Conservation (phyloP, 805 yeast species). For the Barnettozyma vustinii region DNA sequence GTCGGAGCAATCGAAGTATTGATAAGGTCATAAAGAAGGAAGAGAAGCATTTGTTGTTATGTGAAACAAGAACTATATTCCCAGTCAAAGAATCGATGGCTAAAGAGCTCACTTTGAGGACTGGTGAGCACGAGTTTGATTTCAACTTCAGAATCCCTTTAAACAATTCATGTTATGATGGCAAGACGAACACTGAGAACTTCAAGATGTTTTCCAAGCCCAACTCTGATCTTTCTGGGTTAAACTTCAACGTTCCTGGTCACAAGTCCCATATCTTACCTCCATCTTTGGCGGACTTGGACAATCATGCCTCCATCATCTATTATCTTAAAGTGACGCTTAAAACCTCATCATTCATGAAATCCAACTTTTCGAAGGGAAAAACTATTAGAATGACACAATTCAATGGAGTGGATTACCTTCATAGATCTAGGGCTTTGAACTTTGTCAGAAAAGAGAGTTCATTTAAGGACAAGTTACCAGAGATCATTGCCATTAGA, state of each 20-base stretch:
- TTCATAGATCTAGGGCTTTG: slow-evolving; percentile 32
- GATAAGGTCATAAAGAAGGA: slow-evolving; percentile 4
- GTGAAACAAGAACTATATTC: slow-evolving; percentile 42
- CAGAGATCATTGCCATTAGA: slow-evolving; percentile 38
- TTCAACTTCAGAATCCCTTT: slow-evolving; percentile 24
- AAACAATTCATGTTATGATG: slow-evolving; percentile 43
- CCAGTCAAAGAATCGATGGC: slow-evolving; percentile 41
- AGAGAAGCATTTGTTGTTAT: slow-evolving; percentile 35
- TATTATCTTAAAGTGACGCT: slow-evolving; percentile 60
- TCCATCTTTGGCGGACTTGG: slow-evolving; percentile 4
- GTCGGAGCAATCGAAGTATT: slow-evolving; percentile 9
- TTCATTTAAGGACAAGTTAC: slow-evolving; percentile 34
- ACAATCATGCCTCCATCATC: background rate
- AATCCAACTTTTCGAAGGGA: slow-evolving; percentile 38
- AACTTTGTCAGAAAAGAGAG: slow-evolving; percentile 42
- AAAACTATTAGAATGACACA: slow-evolving; percentile 16
- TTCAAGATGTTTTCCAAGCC: background rate
- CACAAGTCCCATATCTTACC: slow-evolving; percentile 23
- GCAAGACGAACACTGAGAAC: slow-evolving; percentile 27
- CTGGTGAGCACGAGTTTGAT: slow-evolving; percentile 46
- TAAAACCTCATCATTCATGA: slow-evolving; percentile 45
- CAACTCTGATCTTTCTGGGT: background rate
- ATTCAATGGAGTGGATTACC: slow-evolving; percentile 8
- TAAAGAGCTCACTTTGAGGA: slow-evolving; percentile 42
- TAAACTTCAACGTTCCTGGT: background rate